A percentile compares a stretch with the other conserved stretches of the same genome.
Conservation (phyloP, 1,284 basidiomycete species). For the Cutaneotrichosporon sp. region DNA sequence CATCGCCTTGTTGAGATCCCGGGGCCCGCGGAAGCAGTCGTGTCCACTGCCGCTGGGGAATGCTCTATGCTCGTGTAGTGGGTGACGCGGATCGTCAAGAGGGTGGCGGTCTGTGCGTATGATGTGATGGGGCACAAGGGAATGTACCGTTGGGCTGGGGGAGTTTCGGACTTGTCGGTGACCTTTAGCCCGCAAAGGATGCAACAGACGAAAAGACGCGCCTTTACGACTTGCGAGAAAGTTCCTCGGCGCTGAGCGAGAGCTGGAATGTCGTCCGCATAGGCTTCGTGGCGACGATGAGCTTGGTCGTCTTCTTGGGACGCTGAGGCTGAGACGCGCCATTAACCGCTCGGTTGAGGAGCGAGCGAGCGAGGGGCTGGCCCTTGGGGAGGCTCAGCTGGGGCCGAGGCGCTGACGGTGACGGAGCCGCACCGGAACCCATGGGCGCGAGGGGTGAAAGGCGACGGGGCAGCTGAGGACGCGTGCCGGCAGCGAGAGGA, state of each 20-base stretch:
- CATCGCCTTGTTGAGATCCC: not conserved
- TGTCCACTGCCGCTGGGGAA: not conserved
- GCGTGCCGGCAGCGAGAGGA: slow-evolving; percentile 8
- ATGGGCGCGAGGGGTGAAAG: slow-evolving; percentile 9
- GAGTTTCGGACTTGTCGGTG: not conserved
- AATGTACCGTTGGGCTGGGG: not conserved
- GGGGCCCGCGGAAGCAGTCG: not conserved
- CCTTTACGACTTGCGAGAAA: slow-evolving; percentile 28
- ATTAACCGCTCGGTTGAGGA: slow-evolving; percentile 36
- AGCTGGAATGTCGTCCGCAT: slow-evolving; percentile 50
- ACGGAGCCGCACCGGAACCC: not conserved
- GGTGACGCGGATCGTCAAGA: slow-evolving; percentile 3
- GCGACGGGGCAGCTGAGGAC: slow-evolving; percentile 8
- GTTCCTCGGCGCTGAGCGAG: slow-evolving; percentile 42
- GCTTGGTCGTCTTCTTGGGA: slow-evolving; percentile 35
- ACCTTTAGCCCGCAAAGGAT: not conserved
- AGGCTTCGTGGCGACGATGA: slow-evolving; percentile 48
- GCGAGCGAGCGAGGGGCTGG: slow-evolving; percentile 42
- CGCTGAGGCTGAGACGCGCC: slow-evolving; percentile 12
- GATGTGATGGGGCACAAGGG: not conserved
- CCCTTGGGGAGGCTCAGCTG: slow-evolving; percentile 34
- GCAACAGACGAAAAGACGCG: not conserved
- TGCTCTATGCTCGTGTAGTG: slow-evolving; percentile 8
- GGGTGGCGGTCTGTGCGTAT: not conserved
- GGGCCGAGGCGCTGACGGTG: slow-evolving; percentile 7